phyloP scores from a whole-genome alignment of 345 rosid species.

The Euphorbia tirucalli region DNA sequence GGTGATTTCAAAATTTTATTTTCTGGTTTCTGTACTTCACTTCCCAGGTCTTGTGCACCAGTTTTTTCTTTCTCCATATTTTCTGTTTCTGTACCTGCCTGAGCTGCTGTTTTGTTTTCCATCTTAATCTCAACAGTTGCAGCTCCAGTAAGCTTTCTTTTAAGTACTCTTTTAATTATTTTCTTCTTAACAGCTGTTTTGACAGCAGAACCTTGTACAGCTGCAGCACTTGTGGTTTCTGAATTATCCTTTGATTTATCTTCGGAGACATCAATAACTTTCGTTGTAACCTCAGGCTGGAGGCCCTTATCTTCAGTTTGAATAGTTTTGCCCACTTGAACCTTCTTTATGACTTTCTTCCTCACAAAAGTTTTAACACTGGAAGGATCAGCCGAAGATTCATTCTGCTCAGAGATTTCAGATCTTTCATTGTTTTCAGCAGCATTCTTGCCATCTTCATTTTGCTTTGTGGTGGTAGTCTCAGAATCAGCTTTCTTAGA shows the following conservation, averaged over 20 bases:
- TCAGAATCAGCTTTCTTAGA: slow-evolving; percentile 43
- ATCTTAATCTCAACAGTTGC: slow-evolving; percentile 36
- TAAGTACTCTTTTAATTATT: slow-evolving; percentile 75
- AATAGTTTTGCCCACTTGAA: slow-evolving; percentile 28
- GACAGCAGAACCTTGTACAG: slow-evolving; percentile 41
- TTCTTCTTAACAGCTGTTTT: slow-evolving; percentile 68
- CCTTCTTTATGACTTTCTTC: slow-evolving; percentile 54
- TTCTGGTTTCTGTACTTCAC: slow-evolving; percentile 23
- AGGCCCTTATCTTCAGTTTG: slow-evolving; percentile 39
- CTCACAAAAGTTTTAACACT: slow-evolving; percentile 47
- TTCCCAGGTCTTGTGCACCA: slow-evolving; percentile 30
- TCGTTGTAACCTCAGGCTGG: slow-evolving; percentile 40
- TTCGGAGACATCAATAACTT: slow-evolving; percentile 32
- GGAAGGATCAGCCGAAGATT: slow-evolving; percentile 35
- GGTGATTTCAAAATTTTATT: slow-evolving; percentile 34
- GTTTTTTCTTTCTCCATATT: slow-evolving; percentile 32
- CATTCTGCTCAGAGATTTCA: slow-evolving; percentile 44
- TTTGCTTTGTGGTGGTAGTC: slow-evolving; percentile 37
- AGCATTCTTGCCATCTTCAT: slow-evolving; percentile 43
- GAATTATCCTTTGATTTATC: slow-evolving; percentile 49
- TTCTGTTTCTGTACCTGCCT: slow-evolving; percentile 25
- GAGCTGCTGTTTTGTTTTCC: slow-evolving; percentile 37
- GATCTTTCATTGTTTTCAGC: slow-evolving; percentile 39
- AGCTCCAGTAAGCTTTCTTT: slow-evolving; percentile 56
- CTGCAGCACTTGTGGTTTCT: slow-evolving; percentile 30